These are phyloP conservation scores for Fusarium globosum DNA, from an alignment of 2,329 filamentous ascomycete genomes.

Conservation along the genomic window DNA sequence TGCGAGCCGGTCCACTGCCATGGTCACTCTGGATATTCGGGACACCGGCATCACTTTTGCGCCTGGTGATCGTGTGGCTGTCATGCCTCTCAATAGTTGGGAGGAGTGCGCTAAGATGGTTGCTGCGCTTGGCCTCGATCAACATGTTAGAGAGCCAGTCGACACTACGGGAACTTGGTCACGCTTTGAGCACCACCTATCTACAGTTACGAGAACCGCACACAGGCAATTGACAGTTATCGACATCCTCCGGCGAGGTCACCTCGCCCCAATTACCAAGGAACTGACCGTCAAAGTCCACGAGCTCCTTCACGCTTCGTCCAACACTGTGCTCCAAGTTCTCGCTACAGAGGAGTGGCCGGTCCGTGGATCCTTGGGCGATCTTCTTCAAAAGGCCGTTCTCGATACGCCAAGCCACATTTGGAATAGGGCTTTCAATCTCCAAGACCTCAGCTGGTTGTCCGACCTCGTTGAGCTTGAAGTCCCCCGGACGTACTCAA, in stretches of 20 bases:
- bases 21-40: slow-evolving; percentile 63
- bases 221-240: slow-evolving; percentile 55
- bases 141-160: slow-evolving; percentile 57
- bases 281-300: slow-evolving; percentile 62
- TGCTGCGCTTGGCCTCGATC: slow-evolving; percentile 61
- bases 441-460: slow-evolving; percentile 59
- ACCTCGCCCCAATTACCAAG: slow-evolving; percentile 63
- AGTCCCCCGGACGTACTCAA: slow-evolving; percentile 64
- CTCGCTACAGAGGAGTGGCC: slow-evolving; percentile 64
- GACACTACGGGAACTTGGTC: slow-evolving; percentile 56
- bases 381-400: slow-evolving; percentile 61
- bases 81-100: slow-evolving; percentile 67
- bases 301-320: slow-evolving; percentile 60
- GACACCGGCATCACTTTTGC: slow-evolving; percentile 65
- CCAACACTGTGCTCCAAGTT: slow-evolving; percentile 60
- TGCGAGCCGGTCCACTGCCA: slow-evolving; percentile 57
- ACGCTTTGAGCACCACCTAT: slow-evolving; percentile 60
- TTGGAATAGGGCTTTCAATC: slow-evolving; percentile 62
- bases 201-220: slow-evolving; percentile 48
- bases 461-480: slow-evolving; percentile 59
- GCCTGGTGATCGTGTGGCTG: slow-evolving; percentile 63
- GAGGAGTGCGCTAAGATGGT: slow-evolving; percentile 66
- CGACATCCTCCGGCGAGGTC: slow-evolving; percentile 62
- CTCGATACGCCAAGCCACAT: slow-evolving; percentile 59
- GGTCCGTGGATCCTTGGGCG: slow-evolving; percentile 61